A percentile compares a stretch with the other conserved stretches of the same genome.
Conservation (phyloP, 2,329 filamentous ascomycete genomes). For the Ramichloridium luteum region DNA sequence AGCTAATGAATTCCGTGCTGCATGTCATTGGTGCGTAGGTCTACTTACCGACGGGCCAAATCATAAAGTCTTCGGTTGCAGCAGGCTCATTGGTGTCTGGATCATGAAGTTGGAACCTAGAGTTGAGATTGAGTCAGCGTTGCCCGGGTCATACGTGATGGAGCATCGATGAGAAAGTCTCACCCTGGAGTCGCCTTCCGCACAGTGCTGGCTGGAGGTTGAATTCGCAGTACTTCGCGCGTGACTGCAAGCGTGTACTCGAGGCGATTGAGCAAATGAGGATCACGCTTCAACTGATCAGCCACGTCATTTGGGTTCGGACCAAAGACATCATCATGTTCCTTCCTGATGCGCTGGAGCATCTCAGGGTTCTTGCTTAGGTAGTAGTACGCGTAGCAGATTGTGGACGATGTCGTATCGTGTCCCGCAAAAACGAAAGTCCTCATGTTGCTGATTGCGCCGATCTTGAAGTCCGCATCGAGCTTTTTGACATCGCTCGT, state of each 20-base stretch:
- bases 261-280: slow-evolving; percentile 38
- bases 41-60: slow-evolving; percentile 27
- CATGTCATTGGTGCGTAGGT: too few relatives aligned
- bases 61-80: slow-evolving; percentile 33
- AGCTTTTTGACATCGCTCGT: slow-evolving; percentile 19
- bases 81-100: slow-evolving; percentile 32
- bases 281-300: slow-evolving; percentile 30
- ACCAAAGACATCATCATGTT: slow-evolving; percentile 43
- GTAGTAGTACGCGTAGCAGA: slow-evolving; percentile 30
- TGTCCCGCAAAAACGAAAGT: slow-evolving; percentile 33
- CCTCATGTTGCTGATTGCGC: slow-evolving; percentile 27
- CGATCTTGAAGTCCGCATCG: slow-evolving; percentile 26
- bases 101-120: slow-evolving; percentile 30
- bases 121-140: slow-evolving; percentile 3
- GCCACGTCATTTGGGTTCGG: slow-evolving; percentile 25
- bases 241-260: slow-evolving; percentile 41
- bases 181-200: slow-evolving; percentile 21
- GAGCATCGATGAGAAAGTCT: slow-evolving; percentile 1
- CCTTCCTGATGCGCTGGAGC: slow-evolving; percentile 29
- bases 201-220: slow-evolving; percentile 37
- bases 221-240: slow-evolving; percentile 43
- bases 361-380: slow-evolving; percentile 25
- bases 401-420: slow-evolving; percentile 29
- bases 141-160: not conserved
- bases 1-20: too few relatives aligned